phyloP scores from a whole-genome alignment of 176 grass and related monocot genomes.

The Oryza australiensis region DNA sequence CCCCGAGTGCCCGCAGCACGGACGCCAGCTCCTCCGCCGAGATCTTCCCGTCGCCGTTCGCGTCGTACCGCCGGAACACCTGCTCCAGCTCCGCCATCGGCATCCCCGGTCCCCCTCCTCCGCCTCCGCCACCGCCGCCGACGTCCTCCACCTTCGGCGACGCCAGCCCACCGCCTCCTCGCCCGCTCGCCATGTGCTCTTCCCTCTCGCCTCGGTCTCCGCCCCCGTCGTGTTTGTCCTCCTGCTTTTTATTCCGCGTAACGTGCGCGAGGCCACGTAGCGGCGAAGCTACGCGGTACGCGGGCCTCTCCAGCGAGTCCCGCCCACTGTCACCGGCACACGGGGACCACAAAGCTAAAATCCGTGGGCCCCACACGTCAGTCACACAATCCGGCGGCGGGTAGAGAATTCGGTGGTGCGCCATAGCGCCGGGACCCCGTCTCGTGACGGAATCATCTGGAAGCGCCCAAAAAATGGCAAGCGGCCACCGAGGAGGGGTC shows the following conservation, averaged over 20 bases:
- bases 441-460: constrained; percentile 23
- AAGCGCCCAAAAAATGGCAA: background rate
- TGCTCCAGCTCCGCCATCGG: constrained; percentile 46
- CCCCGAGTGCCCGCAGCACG: constrained; percentile 47
- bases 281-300: constrained; percentile 3
- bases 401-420: background rate
- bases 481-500: background rate
- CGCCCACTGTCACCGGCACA: fast-evolving
- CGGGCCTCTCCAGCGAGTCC: fast-evolving
- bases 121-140: too few species aligned
- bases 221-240: background rate
- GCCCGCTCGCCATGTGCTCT: constrained; percentile 12
- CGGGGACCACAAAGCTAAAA: background rate
- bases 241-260: constrained; percentile 17
- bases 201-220: background rate
- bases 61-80: constrained; percentile 63
- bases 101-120: constrained; percentile 41
- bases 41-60: constrained; percentile 72
- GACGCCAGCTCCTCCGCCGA: constrained; percentile 51
- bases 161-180: background rate
- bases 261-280: constrained; percentile 1
- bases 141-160: background rate
- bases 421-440: too few species aligned
- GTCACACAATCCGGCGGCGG: background rate
- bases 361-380: background rate